Base-by-base conservation (phyloP, 2,329 filamentous ascomycete species). In the Cladosporium sp. region DNA sequence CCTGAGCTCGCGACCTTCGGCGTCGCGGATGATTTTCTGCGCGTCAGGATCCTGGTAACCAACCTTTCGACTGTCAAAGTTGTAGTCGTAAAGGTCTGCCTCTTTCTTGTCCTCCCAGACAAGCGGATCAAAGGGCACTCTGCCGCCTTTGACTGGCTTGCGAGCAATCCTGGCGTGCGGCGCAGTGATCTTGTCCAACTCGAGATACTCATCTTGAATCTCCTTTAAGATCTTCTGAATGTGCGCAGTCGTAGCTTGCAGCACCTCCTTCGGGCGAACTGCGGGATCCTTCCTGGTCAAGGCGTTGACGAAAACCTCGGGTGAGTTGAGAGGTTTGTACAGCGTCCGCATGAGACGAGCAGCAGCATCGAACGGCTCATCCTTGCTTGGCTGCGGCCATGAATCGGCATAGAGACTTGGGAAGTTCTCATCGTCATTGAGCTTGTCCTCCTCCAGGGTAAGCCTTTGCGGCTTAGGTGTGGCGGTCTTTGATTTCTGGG, bases 51-150 rank as follows among this genome's bases (percentile, higher is more conserved):
- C 76, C 55, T 82, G 80, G 47, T 66, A 69, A n/a, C 74, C 74
- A 38, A 68, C 57, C 51, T 72, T 74, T 57, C 77, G 77, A 0
- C 75, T 64, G 53, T 79, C 78, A 60, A 78, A 78, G 29, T 71
- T 72, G 61, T 82, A 83, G 49, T 78, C 77, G 59, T 83, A 84
- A 0, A 84, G 66, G 51, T 76, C 74, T 1, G 80, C 74, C 65
- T 83, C 80, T 56, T 82, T 82, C 63, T 76, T 76, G 56, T 80
- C 79, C 58, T 82, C 79, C 53, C 73, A 82, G 2, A 78, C 61
- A n/a, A 68, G 64, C 4, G 67, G 65, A 11, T 71, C 66, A 20
- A 74, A 59, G 9, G 78, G 74, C 16, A 69, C 62, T 16, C 73
- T 68, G 11, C 72, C 73, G 16, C 74, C 74, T 50, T 72, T 73